phyloP scores from a whole-genome alignment of 2,329 filamentous ascomycete species.

The Ophiocordyceps robertsii region DNA sequence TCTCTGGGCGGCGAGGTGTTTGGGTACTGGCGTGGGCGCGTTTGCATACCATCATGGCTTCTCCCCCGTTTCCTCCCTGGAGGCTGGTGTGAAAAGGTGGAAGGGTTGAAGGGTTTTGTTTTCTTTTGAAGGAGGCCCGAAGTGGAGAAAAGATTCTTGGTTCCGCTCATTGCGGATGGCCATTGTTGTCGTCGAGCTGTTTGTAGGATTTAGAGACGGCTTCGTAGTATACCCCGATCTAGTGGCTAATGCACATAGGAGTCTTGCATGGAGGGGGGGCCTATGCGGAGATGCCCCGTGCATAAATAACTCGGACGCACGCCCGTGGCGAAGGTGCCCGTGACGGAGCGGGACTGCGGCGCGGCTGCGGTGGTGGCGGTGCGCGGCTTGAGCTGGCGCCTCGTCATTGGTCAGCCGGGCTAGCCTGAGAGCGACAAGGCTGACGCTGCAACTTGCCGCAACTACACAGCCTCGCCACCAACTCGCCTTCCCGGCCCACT shows the following conservation, averaged over 20 bases:
- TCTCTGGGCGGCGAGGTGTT: conserved; percentile 1
- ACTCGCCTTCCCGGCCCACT: too few relatives aligned
- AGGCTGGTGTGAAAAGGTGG: background rate
- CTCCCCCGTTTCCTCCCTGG: background rate
- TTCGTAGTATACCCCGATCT: conserved; percentile 24
- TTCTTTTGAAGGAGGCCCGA: background rate
- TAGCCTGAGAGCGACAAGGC: too few relatives aligned
- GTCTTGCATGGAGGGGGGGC: background rate
- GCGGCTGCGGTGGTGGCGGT: too few relatives aligned
- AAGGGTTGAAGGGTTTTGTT: background rate
- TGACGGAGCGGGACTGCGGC: too few relatives aligned
- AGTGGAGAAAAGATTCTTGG: conserved; percentile 7
- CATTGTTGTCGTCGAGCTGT: conserved; percentile 10
- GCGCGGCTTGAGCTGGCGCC: too few relatives aligned
- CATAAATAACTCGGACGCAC: too few relatives aligned
- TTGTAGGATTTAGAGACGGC: conserved; percentile 15
- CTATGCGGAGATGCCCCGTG: too few relatives aligned
- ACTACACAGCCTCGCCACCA: too few relatives aligned
- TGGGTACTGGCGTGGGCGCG: conserved; percentile 11
- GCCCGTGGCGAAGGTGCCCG: too few relatives aligned
- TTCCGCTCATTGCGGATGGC: conserved; percentile 7
- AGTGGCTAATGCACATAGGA: conserved; percentile 15
- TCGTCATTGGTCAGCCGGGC: too few relatives aligned
- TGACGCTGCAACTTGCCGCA: too few relatives aligned
- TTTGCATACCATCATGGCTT: conserved; percentile 6